phyloP scores from a whole-genome alignment of 139 green algal species.

The Ostreobium quekettii region DNA sequence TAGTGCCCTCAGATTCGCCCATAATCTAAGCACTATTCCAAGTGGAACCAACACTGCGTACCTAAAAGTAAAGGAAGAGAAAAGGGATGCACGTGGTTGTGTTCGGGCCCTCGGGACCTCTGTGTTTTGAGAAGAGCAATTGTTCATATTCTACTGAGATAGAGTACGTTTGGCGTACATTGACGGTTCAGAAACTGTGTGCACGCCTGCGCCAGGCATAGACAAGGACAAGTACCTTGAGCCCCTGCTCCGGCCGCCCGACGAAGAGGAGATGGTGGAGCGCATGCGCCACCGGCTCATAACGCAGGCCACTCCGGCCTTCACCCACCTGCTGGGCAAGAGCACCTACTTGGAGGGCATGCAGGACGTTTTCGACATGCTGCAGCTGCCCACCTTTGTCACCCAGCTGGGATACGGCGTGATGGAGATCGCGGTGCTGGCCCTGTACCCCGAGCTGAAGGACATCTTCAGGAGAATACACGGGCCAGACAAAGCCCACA shows the following conservation, averaged over 20 bases:
- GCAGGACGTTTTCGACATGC: conserved; percentile 47
- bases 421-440: conserved; percentile 38
- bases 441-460: conserved; percentile 54
- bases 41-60: too few species aligned
- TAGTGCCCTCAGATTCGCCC: too few species aligned
- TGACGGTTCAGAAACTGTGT: conserved; percentile 11
- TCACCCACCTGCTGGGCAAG: conserved; percentile 48
- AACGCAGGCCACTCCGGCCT: conserved; percentile 23
- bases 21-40: too few species aligned
- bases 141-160: too few species aligned
- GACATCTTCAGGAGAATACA: conserved; percentile 18
- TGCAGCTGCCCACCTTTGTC: conserved; percentile 50
- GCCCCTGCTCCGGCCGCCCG: conserved; percentile 20
- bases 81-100: too few species aligned
- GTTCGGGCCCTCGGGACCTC: too few species aligned
- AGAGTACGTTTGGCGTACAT: too few species aligned
- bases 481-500: too few species aligned
- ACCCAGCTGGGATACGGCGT: conserved; percentile 51
- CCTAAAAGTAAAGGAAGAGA: too few species aligned
- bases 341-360: conserved; percentile 38
- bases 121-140: too few species aligned
- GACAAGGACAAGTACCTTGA: conserved; percentile 29
- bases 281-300: conserved; percentile 34
- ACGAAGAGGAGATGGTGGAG: conserved; percentile 44
- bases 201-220: conserved; percentile 15